Base-by-base conservation (phyloP, 2,329 filamentous ascomycete species). In the Fusarium udum region DNA sequence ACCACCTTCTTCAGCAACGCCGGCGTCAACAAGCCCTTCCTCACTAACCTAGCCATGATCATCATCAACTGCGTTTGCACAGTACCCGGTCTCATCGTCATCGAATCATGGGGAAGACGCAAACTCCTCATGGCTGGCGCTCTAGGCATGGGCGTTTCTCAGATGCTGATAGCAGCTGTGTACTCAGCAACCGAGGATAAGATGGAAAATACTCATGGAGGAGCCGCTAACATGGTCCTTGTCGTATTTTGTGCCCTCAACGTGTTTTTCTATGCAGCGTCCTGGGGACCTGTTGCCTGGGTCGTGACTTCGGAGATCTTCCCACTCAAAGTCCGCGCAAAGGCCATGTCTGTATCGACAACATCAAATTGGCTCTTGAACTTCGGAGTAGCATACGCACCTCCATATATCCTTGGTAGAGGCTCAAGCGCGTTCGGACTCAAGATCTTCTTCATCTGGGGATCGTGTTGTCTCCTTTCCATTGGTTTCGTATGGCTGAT, bases 401-500 rank as follows among this genome's bases (percentile, higher is more conserved):
- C 94, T 0, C 96, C 94, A 80, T 90, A 97, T 83, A 92, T 95
- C 69, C 83, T 86, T 26, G 91, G 92, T 3, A 82, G 84, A 0
- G 91, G 92, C 16, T 90, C 92, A 46, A 91, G 91, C 32, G 89
- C 93, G 71, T 86, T 96, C 40, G 89, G 90, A 10, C 84, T 91
- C 26, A 92, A 91, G 74, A 90, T 95, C 39, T 95, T 95, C 85
- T 95, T 94, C 80, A 87, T 95, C 49, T 95, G 93, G 93, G 93
- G 92, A 16, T 87, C 90, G 3, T 93, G 93, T 73, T 95, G 92
- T 81, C 86, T 92, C 51, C 77, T 92, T n/a, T 90, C 90, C 57
- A 88, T 92, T 64, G 82, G 92, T 49, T 95, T 94, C 78, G 92
- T 94, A 51, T 94, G 88, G 84, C 87, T 87, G 79, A 90, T 93